A percentile compares a stretch with the other conserved stretches of the same genome.
Evolutionary conservation across 208 protist genomes (phyloP).

Genomic region (Leishmania lainsoni): DNA sequence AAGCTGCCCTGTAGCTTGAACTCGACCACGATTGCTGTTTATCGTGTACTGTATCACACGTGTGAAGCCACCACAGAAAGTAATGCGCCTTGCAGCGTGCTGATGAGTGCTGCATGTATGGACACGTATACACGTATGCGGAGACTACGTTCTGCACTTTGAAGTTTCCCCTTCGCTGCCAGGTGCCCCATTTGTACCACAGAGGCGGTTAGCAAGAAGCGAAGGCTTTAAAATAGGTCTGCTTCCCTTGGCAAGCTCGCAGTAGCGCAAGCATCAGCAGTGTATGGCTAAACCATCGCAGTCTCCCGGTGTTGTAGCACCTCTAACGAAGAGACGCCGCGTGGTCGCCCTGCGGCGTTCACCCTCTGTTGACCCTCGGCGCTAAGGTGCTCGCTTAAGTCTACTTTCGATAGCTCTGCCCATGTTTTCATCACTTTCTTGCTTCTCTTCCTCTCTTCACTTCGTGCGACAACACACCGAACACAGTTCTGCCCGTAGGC

Average conservation of each 20-base stretch:
- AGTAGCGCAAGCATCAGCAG: not conserved
- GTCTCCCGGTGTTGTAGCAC: not conserved
- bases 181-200: not conserved
- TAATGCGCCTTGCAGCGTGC: not conserved
- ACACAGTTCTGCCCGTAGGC: not conserved
- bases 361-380: not conserved
- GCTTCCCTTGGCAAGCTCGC: not conserved
- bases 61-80: not conserved
- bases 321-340: not conserved
- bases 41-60: not conserved
- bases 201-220: too few relatives aligned
- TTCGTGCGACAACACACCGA: too few relatives aligned
- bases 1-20: not conserved
- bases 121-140: not conserved
- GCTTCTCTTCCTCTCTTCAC: not conserved
- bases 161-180: not conserved
- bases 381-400: not conserved
- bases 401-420: not conserved
- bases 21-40: not conserved
- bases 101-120: not conserved
- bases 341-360: not conserved
- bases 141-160: not conserved
- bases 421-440: not conserved
- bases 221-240: not conserved
- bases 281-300: not conserved